Conservation (phyloP, 2,329 filamentous ascomycete species). For the Lachnellula cervina region DNA sequence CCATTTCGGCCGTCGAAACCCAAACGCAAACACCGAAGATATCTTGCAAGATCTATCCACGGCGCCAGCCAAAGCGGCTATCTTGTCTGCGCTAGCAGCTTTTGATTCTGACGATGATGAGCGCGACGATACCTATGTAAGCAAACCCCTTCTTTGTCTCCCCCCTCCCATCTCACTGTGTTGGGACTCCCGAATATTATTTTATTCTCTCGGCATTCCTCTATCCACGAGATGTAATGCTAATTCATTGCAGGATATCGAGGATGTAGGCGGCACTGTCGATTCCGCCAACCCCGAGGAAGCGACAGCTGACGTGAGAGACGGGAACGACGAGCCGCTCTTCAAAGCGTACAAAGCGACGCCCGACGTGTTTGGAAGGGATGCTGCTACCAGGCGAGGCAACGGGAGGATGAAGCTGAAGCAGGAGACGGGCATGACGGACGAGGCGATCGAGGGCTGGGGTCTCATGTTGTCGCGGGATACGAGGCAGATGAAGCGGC, state of each 20-base stretch:
- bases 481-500: slow-evolving; percentile 57
- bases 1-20: slow-evolving; percentile 70
- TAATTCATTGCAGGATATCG: slow-evolving; percentile 51
- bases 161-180: too few species aligned
- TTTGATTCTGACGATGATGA: slow-evolving; percentile 97
- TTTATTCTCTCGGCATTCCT: too few species aligned
- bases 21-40: slow-evolving; percentile 63
- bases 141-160: too few species aligned
- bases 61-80: slow-evolving; percentile 75
- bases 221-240: too few species aligned
- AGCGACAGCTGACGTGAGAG: slow-evolving; percentile 34
- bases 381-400: slow-evolving; percentile 63
- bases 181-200: too few species aligned
- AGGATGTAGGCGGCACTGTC: slow-evolving; percentile 85
- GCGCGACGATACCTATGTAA: slow-evolving; percentile 81
- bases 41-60: slow-evolving; percentile 60
- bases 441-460: slow-evolving; percentile 94
- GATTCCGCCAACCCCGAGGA: slow-evolving; percentile 54
- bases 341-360: slow-evolving; percentile 67
- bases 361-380: slow-evolving; percentile 64
- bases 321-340: slow-evolving; percentile 63
- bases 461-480: slow-evolving; percentile 77
- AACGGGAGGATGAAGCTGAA: slow-evolving; percentile 59
- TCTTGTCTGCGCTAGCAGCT: slow-evolving; percentile 77
- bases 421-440: slow-evolving; percentile 79